Conservation (phyloP, 2,329 filamentous ascomycete species). For the Fusarium burgessii region DNA sequence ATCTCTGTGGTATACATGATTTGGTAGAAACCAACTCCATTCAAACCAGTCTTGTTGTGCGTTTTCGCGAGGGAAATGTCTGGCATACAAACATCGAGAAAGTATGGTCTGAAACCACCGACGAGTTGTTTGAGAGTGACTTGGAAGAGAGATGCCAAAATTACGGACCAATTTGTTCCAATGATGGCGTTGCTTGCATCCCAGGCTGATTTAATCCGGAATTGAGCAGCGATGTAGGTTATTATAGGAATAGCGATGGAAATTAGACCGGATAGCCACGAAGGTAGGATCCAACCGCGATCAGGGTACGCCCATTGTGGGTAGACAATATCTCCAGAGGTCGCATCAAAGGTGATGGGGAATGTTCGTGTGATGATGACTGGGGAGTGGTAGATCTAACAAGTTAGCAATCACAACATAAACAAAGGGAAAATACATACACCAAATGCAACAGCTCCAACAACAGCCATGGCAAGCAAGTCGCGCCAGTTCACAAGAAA, state of each 20-base stretch:
- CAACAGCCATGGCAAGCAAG: conserved; percentile 66
- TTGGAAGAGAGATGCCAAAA: conserved; percentile 72
- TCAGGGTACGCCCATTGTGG: conserved; percentile 74
- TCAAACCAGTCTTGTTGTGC: conserved; percentile 55
- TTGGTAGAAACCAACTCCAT: conserved; percentile 63
- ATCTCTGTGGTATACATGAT: conserved; percentile 74
- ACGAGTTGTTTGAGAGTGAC: conserved; percentile 75
- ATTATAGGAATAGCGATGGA: conserved; percentile 68
- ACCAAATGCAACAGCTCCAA: conserved; percentile 55
- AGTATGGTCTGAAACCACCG: conserved; percentile 72
- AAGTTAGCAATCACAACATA: too few species aligned
- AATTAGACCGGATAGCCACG: conserved; percentile 68
- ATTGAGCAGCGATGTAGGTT: conserved; percentile 68
- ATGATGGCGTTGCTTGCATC: conserved; percentile 72
- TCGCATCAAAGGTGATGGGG: conserved; percentile 65
- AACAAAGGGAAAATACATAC: too few species aligned
- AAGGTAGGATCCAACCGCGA: conserved; percentile 71
- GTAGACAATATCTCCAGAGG: conserved; percentile 71
- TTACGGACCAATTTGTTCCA: conserved; percentile 70
- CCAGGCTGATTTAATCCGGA: conserved; percentile 68
- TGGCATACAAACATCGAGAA: conserved; percentile 73
- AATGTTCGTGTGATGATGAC: conserved; percentile 70
- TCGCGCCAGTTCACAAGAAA: conserved; percentile 69
- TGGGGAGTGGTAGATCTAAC: conserved; percentile 64
- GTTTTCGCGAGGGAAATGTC: conserved; percentile 58